A percentile compares a stretch with the other conserved stretches of the same genome.
Evolutionary conservation across 495 filamentous ascomycete genomes (phyloP).

Genomic region (Evernia prunastri): DNA sequence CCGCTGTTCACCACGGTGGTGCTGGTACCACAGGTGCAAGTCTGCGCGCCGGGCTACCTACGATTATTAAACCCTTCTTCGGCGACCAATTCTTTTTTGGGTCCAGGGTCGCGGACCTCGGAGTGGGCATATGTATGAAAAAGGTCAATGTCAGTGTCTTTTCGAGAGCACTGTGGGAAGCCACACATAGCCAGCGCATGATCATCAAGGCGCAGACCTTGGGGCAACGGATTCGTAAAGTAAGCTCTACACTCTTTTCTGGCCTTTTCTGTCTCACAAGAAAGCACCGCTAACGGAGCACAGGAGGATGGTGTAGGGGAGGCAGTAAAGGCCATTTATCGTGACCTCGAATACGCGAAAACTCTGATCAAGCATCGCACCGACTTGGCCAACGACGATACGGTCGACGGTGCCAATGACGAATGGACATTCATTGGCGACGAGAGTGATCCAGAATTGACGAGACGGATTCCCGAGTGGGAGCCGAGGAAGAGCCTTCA

Average conservation of each 20-base stretch:
- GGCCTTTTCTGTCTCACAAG: constrained; percentile 7
- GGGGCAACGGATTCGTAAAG: constrained; percentile 80
- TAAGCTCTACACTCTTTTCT: constrained; percentile 37
- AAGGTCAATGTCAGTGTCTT: constrained; percentile 81
- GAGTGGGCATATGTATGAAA: constrained; percentile 84
- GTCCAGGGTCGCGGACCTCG: constrained; percentile 78
- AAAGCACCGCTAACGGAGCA: constrained; percentile 17
- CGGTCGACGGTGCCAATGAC: constrained; percentile 47
- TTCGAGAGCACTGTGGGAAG: constrained; percentile 83
- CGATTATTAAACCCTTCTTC: constrained; percentile 94
- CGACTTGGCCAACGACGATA: constrained; percentile 35
- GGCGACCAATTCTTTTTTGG: constrained; percentile 98
- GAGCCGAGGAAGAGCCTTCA: constrained; percentile 24
- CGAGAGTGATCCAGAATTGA: constrained; percentile 53
- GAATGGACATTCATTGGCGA: constrained; percentile 74
- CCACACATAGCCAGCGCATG: constrained; percentile 81
- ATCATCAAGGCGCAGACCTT: constrained; percentile 74
- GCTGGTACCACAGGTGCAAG: constrained; percentile 94
- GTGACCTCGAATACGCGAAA: constrained; percentile 93
- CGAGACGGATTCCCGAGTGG: constrained; percentile 35
- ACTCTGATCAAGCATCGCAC: constrained; percentile 66
- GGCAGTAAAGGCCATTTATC: constrained; percentile 89
- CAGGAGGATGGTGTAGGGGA: constrained; percentile 84
- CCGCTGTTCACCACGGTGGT: constrained; percentile 89
- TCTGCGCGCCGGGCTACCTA: constrained; percentile 84